Evolutionary conservation across 352 stramenopile species (phyloP), one percentile per base, ranked within the genome.

Genomic region (Pythium graminicola): DNA sequence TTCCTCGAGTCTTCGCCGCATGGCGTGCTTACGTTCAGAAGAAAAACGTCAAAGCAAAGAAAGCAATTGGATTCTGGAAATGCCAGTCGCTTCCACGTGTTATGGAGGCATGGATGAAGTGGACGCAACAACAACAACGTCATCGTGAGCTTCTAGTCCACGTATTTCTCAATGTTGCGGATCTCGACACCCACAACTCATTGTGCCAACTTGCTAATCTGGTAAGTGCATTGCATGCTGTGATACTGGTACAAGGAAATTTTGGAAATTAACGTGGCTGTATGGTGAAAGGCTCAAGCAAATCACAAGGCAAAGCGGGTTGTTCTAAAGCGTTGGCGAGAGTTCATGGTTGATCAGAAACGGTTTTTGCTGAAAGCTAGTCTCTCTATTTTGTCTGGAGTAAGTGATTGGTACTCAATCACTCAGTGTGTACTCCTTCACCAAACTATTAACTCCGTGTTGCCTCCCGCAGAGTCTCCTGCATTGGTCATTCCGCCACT

Each of bases 161-260:
- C n/a, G 60, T 93, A 0, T 90, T 85, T 38, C 66, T 89, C 8
- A 85, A 85, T 50, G 49, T 65, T 14, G 71, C 76, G 10, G 67
- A 69, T 8, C 67, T 93, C 3, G 73, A 89, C 26, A 65, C 73
- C 0, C 76, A 90, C 55, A 93, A 93, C 40, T 93, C 81, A 11
- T 72, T 65, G 1, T 36, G 27, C 0, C 79, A 93, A 40, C 24
- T 80, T 9, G 65, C 67, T 13, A 60, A 74, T 48, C 66, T 60
- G 45, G 69, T 85, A 60, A 0, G 65, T 62, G n/a, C n/a, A n/a
- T n/a, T n/a, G n/a, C n/a, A n/a, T n/a, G n/a, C n/a, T n/a, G n/a
- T n/a, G n/a, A n/a, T n/a, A n/a, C n/a, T n/a, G n/a, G n/a, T n/a
- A n/a, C n/a, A n/a, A n/a, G n/a, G n/a, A n/a, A n/a, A 38, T 6